Evolutionary conservation across 495 filamentous ascomycete genomes (phyloP).

Genomic region (Penicillium paxilli): DNA sequence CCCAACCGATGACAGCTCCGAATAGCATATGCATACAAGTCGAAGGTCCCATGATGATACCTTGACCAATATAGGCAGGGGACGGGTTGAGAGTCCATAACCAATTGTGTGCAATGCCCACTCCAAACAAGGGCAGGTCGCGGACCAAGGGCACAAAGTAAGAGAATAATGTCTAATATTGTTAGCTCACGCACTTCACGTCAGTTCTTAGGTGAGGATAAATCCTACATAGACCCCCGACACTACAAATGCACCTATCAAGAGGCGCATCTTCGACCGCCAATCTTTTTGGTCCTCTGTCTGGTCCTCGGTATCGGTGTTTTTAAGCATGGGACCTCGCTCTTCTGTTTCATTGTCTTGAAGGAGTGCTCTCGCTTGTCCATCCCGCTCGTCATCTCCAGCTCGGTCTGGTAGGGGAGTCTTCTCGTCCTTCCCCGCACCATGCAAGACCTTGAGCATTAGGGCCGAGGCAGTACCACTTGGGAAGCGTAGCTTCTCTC

Average conservation of each 20-base stretch:
- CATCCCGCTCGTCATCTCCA: conserved; percentile 10
- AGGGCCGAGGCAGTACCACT: conserved; percentile 93
- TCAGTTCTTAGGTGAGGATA: neutral
- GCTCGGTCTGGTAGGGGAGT: conserved; percentile 7
- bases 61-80: conserved; percentile 84
- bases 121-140: conserved; percentile 81
- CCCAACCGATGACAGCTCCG: conserved; percentile 90
- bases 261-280: conserved; percentile 61
- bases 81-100: conserved; percentile 96
- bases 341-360: conserved; percentile 14
- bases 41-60: conserved; percentile 80
- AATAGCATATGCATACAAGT: conserved; percentile 96
- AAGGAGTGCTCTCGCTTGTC: conserved; percentile 10
- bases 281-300: conserved; percentile 51
- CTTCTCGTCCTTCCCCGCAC: conserved; percentile 43
- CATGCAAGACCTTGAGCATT: conserved; percentile 87
- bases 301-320: conserved; percentile 26
- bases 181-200: conserved; percentile 12
- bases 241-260: conserved; percentile 57
- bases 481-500: conserved; percentile 90
- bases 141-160: conserved; percentile 90
- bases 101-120: conserved; percentile 73
- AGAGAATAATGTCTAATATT: conserved; percentile 70
- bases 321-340: conserved; percentile 20
- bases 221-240: conserved; percentile 54